Base-by-base conservation (phyloP, 1,284 basidiomycete genomes). In the Naganishia albida region DNA sequence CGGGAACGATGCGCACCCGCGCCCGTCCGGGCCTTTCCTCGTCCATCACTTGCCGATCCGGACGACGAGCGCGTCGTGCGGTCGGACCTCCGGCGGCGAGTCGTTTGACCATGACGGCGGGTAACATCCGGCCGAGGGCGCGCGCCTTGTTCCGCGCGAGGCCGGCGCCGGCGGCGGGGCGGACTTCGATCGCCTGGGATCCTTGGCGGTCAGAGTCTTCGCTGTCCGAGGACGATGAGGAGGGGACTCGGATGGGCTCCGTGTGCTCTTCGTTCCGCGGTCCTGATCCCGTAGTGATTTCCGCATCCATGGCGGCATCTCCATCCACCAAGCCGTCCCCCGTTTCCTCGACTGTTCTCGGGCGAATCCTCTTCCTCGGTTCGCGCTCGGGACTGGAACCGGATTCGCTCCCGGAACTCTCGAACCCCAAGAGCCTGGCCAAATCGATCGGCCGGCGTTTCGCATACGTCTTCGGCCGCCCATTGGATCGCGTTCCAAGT, bases 71-170 rank as follows among this genome's bases (percentile, higher is more conserved):
- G 46, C 18, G 10, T 49, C 46, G n/a, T n/a, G n/a, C n/a, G n/a
- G n/a, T n/a, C n/a, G n/a, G n/a, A n/a, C n/a, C n/a, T n/a, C 20
- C 30, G 8, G 38, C 42, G 2, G 49, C 66, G 10, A 68, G 57
- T 18, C 49, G 40, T 39, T 49, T 68, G 57, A 64, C 44, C 51
- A 68, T 54, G n/a, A 68, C 56, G 10, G 67, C 67, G 3, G 67
- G 67, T 44, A 68, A 52, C 51, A 68, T 59, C n/a, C 63, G 50
- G 38, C 52, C 34, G 50, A 53, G 20, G 64, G 54, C 40, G 23
- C 59, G 50, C 50, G 62, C 40, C 23, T 64, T 57, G 51, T 63
- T 25, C 42, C 62, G 28, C 39, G 48, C 13, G 38, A 51, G 39
- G 16, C 18, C 8, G 43, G 44, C 23, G 26, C 12, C 56, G 18